These are phyloP conservation scores for Ambrosiella cleistominuta DNA, from an alignment of 2,329 filamentous ascomycete species.

Conservation along the genomic window DNA sequence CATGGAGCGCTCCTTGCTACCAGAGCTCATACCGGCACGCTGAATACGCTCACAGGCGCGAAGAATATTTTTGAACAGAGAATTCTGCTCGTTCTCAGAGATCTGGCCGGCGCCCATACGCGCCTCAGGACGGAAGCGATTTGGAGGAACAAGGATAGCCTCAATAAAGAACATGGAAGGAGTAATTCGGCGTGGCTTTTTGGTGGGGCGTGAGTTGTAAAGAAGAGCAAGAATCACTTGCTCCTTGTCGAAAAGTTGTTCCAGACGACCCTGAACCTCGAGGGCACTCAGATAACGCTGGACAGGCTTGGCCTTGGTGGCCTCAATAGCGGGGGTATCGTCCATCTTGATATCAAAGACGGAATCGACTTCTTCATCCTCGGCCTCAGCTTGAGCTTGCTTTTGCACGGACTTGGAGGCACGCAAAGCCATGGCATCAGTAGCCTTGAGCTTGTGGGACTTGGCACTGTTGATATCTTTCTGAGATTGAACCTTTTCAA, in stretches of 20 bases:
- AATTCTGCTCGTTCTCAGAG: slow-evolving; percentile 76
- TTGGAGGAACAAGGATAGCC: slow-evolving; percentile 75
- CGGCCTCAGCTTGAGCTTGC: slow-evolving; percentile 19
- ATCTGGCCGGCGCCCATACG: slow-evolving; percentile 65
- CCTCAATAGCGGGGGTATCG: slow-evolving; percentile 20
- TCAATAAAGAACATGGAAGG: slow-evolving; percentile 92
- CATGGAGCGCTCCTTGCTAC: not conserved
- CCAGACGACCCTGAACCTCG: slow-evolving; percentile 66
- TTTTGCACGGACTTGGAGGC: slow-evolving; percentile 18
- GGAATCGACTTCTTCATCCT: slow-evolving; percentile 48
- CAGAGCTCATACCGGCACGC: slow-evolving; percentile 8
- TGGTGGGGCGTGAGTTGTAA: slow-evolving; percentile 57
- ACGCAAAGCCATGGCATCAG: slow-evolving; percentile 45
- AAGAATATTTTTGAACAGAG: slow-evolving; percentile 70
- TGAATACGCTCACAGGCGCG: slow-evolving; percentile 43
- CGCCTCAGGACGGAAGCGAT: slow-evolving; percentile 76
- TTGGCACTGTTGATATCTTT: slow-evolving; percentile 69
- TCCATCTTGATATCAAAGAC: slow-evolving; percentile 24
- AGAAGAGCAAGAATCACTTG: slow-evolving; percentile 68
- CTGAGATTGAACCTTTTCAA: slow-evolving; percentile 57
- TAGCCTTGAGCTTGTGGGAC: slow-evolving; percentile 45
- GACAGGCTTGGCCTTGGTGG: slow-evolving; percentile 19
- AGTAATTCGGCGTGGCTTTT: slow-evolving; percentile 38
- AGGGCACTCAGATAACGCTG: slow-evolving; percentile 68
- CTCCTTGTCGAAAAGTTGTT: slow-evolving; percentile 71